Evolutionary conservation across 139 green algal species (phyloP).

Genomic region (Chlorella vulgaris): DNA sequence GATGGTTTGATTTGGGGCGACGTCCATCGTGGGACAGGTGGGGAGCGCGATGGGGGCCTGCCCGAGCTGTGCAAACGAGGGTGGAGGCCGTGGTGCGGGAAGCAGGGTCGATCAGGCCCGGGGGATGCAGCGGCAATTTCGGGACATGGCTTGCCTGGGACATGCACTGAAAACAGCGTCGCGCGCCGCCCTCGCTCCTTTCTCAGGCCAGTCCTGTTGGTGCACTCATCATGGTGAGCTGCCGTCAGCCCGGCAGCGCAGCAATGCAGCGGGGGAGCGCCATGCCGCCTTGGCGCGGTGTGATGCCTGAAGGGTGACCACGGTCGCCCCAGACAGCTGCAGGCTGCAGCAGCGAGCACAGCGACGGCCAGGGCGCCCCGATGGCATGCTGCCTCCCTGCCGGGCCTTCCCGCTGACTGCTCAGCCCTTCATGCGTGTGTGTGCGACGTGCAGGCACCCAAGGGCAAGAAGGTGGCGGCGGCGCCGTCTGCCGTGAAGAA

Average conservation of each 20-base stretch:
- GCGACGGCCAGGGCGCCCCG: too few species aligned
- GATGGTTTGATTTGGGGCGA: slow-evolving; percentile 90
- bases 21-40: slow-evolving; percentile 46
- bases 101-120: too few species aligned
- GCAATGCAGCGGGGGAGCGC: too few species aligned
- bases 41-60: neutral
- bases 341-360: neutral
- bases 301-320: too few species aligned
- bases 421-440: too few species aligned
- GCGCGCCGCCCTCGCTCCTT: slow-evolving; percentile 4
- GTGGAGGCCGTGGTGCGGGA: too few species aligned
- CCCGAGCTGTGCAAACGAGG: neutral
- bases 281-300: too few species aligned
- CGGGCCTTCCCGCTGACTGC: neutral
- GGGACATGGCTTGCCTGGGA: too few species aligned
- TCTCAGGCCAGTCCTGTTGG: neutral
- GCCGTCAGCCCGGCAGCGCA: neutral
- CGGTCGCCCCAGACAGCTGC: too few species aligned
- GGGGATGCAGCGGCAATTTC: too few species aligned
- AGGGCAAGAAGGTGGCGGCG: slow-evolving; percentile 82
- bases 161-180: too few species aligned
- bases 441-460: slow-evolving; percentile 63
- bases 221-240: slow-evolving; percentile 16
- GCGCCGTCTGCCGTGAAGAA: slow-evolving; percentile 74
- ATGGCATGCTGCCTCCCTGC: slow-evolving; percentile 16